A percentile compares a stretch with the other conserved stretches of the same genome.
Conservation (phyloP, 1,284 basidiomycete genomes). For the Leccinum subatratum region DNA sequence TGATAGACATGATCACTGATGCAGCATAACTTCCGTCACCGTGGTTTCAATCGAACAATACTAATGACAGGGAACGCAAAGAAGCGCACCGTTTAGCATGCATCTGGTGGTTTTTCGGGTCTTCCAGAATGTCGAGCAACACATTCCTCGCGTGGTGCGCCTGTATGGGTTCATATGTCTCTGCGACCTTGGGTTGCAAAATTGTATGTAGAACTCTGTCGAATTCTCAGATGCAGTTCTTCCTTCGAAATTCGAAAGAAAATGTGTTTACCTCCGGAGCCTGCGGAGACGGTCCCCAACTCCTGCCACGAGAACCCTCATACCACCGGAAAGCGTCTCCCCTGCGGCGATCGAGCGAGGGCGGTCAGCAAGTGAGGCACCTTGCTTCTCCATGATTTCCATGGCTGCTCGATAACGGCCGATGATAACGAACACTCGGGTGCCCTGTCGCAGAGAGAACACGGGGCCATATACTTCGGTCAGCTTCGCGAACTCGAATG, state of each 20-base stretch:
- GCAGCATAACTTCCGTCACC: slow-evolving; percentile 51
- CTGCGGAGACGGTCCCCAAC: slow-evolving; percentile 14
- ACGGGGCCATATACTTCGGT: slow-evolving; percentile 21
- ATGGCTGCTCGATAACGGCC: slow-evolving; percentile 19
- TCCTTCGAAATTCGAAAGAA: no score
- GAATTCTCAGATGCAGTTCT: neutral
- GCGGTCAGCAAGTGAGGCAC: slow-evolving; percentile 23
- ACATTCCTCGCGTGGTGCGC: slow-evolving; percentile 44
- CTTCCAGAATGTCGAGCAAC: slow-evolving; percentile 48
- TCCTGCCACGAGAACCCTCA: slow-evolving; percentile 9
- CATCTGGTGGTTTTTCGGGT: slow-evolving; percentile 47
- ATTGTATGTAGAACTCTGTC: slow-evolving; percentile 50
- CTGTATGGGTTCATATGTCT: slow-evolving; percentile 46
- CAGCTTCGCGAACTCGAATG: slow-evolving; percentile 19
- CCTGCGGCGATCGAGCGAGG: slow-evolving; percentile 19
- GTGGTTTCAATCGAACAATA: neutral
- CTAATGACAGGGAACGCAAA: neutral
- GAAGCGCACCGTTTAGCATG: slow-evolving; percentile 46
- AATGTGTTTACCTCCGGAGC: slow-evolving; percentile 12
- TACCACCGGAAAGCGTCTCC: slow-evolving; percentile 19
- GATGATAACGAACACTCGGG: slow-evolving; percentile 14
- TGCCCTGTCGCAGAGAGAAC: slow-evolving; percentile 19
- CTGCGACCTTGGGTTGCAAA: slow-evolving; percentile 45
- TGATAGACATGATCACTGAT: slow-evolving; percentile 58
- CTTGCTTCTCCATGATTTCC: slow-evolving; percentile 28